Evolutionary conservation across 345 rosid genomes (phyloP), one percentile per base, ranked within the genome.

Genomic region (Citrus trifoliata): DNA sequence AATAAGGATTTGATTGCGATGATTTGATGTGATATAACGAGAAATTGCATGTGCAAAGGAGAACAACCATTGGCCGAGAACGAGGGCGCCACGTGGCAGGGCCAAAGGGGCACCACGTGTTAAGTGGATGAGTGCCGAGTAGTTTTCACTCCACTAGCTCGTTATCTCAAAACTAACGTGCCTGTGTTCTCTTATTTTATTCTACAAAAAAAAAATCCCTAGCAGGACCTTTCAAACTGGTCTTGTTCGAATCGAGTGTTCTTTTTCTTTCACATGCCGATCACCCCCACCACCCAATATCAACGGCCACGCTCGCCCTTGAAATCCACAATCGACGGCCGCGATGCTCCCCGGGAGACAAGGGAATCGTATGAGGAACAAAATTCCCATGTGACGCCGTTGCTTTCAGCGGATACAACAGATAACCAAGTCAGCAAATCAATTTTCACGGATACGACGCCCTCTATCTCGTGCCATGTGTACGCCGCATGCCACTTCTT

Each of bases 11-110:
- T 42, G 79, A 38, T 24, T 28, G 67, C 35, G 10, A 64, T 28
- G 24, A 32, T 35, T 24, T 75, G 84, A 80, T 71, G 85, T 71
- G 86, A 86, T 33, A 32, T 42, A 24, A 35, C 79, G 65, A 59
- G 77, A 59, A 9, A 4, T 25, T 64, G 82, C 89, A 86, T 85
- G 90, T 86, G 90, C 87, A 32, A 66, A 6, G 21, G 70, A 71
- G 77, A 51, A 67, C 85, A 33, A 2, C 66, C 25, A 79, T 80
- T 80, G 84, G 87, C 60, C n/a, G 3, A 67, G 46, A 27, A 18
- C 10, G 8, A 71, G 30, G 2, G 38, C 6, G 73, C 82, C 86
- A 83, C 79, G 48, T 87, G 87, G 87, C 83, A 35, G 33, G 18
- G 7, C 35, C 51, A 16, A 1, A 0, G n/a, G 65, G 70, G 68